phyloP scores from a whole-genome alignment of 1,139 yeast species.

The Entelexis sorbosivorans region DNA sequence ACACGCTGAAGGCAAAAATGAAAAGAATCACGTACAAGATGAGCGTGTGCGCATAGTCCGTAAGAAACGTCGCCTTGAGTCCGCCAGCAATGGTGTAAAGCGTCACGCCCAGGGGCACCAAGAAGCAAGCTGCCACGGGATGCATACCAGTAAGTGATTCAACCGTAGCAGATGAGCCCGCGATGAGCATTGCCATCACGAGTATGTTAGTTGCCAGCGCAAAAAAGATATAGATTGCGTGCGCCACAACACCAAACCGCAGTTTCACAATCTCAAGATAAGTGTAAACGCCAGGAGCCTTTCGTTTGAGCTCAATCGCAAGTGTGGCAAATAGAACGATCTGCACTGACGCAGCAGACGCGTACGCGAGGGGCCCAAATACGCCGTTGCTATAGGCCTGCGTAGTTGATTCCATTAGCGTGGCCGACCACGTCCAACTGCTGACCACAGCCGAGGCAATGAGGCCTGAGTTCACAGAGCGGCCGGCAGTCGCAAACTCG shows the following conservation, averaged over 20 bases:
- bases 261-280: conserved; percentile 57
- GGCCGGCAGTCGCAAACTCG: conserved; percentile 80
- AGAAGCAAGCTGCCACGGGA: conserved; percentile 66
- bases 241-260: conserved; percentile 62
- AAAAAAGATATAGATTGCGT: conserved; percentile 57
- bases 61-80: conserved; percentile 76
- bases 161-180: conserved; percentile 78
- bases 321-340: conserved; percentile 59
- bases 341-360: conserved; percentile 65
- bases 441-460: conserved; percentile 81
- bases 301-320: conserved; percentile 62
- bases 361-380: conserved; percentile 63
- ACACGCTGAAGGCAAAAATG: conserved; percentile 31
- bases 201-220: conserved; percentile 75
- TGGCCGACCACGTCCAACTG: conserved; percentile 93
- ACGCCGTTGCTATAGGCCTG: conserved; percentile 71
- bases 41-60: conserved; percentile 71
- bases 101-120: conserved; percentile 74
- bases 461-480: conserved; percentile 69
- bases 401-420: conserved; percentile 63
- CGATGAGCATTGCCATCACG: conserved; percentile 77
- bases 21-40: conserved; percentile 36
- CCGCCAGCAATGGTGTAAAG: conserved; percentile 81
- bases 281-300: conserved; percentile 69
- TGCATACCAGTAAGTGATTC: conserved; percentile 72